These are phyloP conservation scores for Apiotrichum mycotoxinovorans DNA, from an alignment of 1,284 basidiomycete genomes.

Conservation along the genomic window DNA sequence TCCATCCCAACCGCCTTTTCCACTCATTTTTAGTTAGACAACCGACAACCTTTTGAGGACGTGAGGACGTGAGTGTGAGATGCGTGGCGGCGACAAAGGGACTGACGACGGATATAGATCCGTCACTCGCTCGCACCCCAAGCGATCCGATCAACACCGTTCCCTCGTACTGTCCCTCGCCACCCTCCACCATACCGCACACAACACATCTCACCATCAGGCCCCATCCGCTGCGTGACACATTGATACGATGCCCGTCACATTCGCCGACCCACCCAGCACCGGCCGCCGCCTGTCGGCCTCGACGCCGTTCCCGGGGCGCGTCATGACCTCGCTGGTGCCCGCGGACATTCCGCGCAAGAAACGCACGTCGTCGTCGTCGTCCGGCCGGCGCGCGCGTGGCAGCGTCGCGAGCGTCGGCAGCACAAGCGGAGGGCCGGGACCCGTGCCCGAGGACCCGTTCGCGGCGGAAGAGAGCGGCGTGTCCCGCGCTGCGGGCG, in stretches of 20 bases:
- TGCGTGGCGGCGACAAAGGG: too few relatives aligned
- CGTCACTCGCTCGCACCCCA: too few relatives aligned
- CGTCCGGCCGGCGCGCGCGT: background rate
- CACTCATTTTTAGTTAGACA: too few relatives aligned
- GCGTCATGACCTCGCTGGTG: constrained; percentile 11
- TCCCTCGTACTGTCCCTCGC: background rate
- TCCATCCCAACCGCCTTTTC: too few relatives aligned
- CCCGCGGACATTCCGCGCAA: constrained; percentile 10
- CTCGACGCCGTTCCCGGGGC: constrained; percentile 14
- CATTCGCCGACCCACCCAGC: constrained; percentile 12
- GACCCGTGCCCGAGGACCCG: background rate
- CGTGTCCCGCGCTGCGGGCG: background rate
- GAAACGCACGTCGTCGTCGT: background rate
- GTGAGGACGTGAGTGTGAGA: too few relatives aligned
- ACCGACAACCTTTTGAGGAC: too few relatives aligned
- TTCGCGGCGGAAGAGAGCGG: constrained; percentile 4
- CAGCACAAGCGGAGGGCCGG: background rate
- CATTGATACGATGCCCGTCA: constrained; percentile 18
- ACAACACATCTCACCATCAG: background rate
- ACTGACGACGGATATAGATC: too few relatives aligned
- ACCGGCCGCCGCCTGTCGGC: constrained; percentile 6
- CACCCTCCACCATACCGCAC: background rate
- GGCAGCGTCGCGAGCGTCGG: background rate
- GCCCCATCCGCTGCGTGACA: background rate
- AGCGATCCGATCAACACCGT: too few relatives aligned